These are phyloP conservation scores for Ammopiptanthus mongolicus DNA, from an alignment of 306 rosid genomes.

Conservation along the genomic window DNA sequence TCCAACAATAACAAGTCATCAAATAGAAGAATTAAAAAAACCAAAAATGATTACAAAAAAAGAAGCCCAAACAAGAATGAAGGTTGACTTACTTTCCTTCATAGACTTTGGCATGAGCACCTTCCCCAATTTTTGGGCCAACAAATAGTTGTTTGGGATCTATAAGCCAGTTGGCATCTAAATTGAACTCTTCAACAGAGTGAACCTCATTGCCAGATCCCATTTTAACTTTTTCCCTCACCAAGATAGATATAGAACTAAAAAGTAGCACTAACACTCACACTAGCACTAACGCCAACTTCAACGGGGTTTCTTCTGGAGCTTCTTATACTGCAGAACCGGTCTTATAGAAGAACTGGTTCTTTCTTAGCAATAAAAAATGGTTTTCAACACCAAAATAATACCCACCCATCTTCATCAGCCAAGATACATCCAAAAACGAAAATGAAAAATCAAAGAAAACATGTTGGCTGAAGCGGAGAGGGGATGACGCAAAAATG, in stretches of 20 bases:
- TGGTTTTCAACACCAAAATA: too few species aligned
- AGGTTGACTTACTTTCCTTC: constrained; percentile 94
- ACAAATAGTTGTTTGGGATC: constrained; percentile 88
- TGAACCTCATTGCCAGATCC: constrained; percentile 92
- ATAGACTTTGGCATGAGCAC: constrained; percentile 91
- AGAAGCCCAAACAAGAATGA: background rate
- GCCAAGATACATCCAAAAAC: too few species aligned
- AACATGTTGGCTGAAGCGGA: too few species aligned
- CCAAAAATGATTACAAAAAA: constrained; percentile 16
- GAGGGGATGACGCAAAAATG: too few species aligned
- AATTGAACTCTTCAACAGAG: constrained; percentile 58
- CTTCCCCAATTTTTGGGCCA: constrained; percentile 94
- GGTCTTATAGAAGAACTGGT: too few species aligned
- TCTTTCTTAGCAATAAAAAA: too few species aligned
- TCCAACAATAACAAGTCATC: constrained; percentile 7
- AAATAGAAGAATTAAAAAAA: constrained; percentile 1
- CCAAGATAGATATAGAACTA: background rate
- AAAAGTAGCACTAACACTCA: constrained; percentile 13
- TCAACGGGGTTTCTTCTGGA: too few species aligned
- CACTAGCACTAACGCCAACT: too few species aligned
- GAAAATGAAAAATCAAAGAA: too few species aligned
- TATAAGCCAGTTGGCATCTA: constrained; percentile 75
- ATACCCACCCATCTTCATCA: too few species aligned
- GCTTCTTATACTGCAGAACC: too few species aligned
- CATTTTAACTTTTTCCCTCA: constrained; percentile 30